Evolutionary conservation across 2,329 filamentous ascomycete genomes (phyloP).

Genomic region (Pseudofabraea citricarpa): DNA sequence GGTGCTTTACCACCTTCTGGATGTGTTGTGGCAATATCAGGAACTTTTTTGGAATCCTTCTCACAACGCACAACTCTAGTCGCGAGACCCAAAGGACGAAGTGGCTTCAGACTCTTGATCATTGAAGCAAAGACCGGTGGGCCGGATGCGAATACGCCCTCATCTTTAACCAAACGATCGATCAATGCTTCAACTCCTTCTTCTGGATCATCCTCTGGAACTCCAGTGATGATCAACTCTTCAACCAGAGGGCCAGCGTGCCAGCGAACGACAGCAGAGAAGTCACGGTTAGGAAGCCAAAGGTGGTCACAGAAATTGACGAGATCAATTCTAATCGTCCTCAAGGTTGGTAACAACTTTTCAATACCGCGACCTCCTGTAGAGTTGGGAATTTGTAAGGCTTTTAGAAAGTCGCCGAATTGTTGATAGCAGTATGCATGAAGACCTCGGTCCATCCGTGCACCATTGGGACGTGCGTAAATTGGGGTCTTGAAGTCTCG

Average conservation of each 20-base stretch:
- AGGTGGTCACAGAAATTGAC: constrained; percentile 20
- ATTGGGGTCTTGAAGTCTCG: constrained; percentile 7
- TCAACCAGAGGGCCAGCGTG: constrained; percentile 13
- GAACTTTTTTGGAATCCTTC: background rate
- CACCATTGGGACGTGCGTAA: constrained; percentile 8
- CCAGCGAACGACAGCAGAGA: constrained; percentile 13
- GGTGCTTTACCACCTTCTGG: constrained; percentile 14
- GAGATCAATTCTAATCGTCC: constrained; percentile 13
- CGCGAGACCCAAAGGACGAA: constrained; percentile 4
- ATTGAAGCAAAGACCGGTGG: constrained; percentile 11
- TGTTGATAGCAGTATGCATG: constrained; percentile 20
- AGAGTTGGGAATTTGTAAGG: constrained; percentile 5
- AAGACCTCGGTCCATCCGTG: constrained; percentile 12
- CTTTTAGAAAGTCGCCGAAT: constrained; percentile 15
- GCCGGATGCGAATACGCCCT: constrained; percentile 10
- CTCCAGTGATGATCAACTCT: constrained; percentile 14
- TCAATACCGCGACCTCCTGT: constrained; percentile 1
- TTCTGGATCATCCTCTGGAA: constrained; percentile 4
- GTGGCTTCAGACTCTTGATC: constrained; percentile 6
- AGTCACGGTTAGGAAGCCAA: constrained; percentile 6
- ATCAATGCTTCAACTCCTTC: constrained; percentile 8
- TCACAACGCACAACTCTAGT: constrained; percentile 8
- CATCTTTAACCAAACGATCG: constrained; percentile 11
- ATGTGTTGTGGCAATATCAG: constrained; percentile 3
- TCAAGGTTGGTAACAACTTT: constrained; percentile 12